A percentile compares a stretch with the other conserved stretches of the same genome.
These are phyloP conservation scores for Penicillium sp. DNA, from an alignment of 2,329 filamentous ascomycete species.

Conservation along the genomic window DNA sequence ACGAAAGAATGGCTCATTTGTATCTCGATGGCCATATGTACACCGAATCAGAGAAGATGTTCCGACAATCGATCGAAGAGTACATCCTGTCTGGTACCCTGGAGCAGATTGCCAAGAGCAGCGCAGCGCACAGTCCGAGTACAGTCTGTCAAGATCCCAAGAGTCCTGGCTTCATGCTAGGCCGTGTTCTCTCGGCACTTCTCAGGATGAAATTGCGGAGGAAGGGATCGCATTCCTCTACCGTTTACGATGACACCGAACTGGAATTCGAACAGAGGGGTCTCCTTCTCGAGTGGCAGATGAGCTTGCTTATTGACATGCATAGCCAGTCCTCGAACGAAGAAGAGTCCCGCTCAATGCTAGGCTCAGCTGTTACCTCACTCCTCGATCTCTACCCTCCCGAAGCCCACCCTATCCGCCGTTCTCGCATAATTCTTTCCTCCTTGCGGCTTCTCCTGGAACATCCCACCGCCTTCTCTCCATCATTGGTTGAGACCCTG, in stretches of 20 bases:
- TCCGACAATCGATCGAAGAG: slow-evolving; percentile 40
- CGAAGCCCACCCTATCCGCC: slow-evolving; percentile 36
- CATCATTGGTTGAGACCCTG: slow-evolving; percentile 25
- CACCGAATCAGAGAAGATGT: slow-evolving; percentile 36
- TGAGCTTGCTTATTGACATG: slow-evolving; percentile 35
- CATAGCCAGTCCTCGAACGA: slow-evolving; percentile 27
- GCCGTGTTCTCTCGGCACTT: slow-evolving; percentile 37
- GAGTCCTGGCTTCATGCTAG: slow-evolving; percentile 36
- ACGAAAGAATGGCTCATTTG: slow-evolving; percentile 43
- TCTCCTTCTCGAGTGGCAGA: slow-evolving; percentile 39
- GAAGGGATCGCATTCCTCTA: slow-evolving; percentile 24
- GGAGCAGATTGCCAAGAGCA: slow-evolving; percentile 27
- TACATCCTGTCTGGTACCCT: slow-evolving; percentile 41
- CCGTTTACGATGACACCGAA: slow-evolving; percentile 33
- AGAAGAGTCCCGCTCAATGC: slow-evolving; percentile 27
- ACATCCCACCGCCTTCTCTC: slow-evolving; percentile 29
- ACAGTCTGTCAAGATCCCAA: slow-evolving; percentile 34
- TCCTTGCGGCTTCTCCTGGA: slow-evolving; percentile 37
- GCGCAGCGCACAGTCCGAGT: slow-evolving; percentile 27
- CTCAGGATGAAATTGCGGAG: slow-evolving; percentile 37
- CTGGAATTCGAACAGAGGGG: slow-evolving; percentile 29
- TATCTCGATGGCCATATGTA: slow-evolving; percentile 39
- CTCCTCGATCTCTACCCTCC: slow-evolving; percentile 36
- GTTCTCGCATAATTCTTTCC: slow-evolving; percentile 35
- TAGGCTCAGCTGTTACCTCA: slow-evolving; percentile 28